Percentiles rank a stretch among this genome's conserved stretches.
phyloP scores from a whole-genome alignment of 1,139 yeast species.

The Diutina siamensis region DNA sequence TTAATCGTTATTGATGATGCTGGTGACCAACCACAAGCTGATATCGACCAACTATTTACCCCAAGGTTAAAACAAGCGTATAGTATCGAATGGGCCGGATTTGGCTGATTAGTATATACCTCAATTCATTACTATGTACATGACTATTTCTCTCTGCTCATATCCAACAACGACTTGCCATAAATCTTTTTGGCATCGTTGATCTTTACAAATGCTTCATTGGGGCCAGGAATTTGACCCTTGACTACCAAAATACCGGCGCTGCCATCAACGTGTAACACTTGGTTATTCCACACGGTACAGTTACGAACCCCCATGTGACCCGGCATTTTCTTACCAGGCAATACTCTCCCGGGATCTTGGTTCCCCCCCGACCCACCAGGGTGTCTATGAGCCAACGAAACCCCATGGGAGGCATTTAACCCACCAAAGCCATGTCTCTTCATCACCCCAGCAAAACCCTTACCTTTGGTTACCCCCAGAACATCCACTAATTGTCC shows the following conservation, averaged over 20 bases:
- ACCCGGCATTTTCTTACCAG: conserved; percentile 98
- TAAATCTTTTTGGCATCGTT: conserved; percentile 55
- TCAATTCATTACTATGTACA: no score
- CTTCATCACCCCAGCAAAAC: conserved; percentile 97
- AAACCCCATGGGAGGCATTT: conserved; percentile 92
- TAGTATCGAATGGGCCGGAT: conserved; percentile 5
- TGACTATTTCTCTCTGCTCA: not conserved
- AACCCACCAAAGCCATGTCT: conserved; percentile 88
- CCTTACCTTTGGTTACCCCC: conserved; percentile 85
- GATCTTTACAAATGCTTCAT: conserved; percentile 60
- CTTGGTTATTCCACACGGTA: conserved; percentile 68
- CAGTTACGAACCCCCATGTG: conserved; percentile 75
- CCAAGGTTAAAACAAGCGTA: not conserved
- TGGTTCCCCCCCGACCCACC: conserved; percentile 97
- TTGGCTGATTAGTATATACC: not conserved
- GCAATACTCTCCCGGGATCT: conserved; percentile 91
- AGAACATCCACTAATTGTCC: conserved; percentile 81
- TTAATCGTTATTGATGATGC: not conserved
- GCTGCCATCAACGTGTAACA: conserved; percentile 69
- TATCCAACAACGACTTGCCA: conserved; percentile 6
- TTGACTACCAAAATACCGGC: conserved; percentile 74
- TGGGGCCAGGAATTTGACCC: conserved; percentile 90
- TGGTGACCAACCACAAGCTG: not conserved
- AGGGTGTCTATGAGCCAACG: conserved; percentile 86
- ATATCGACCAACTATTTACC: not conserved